Base-by-base conservation (phyloP, 805 yeast species). In the Kodamaea hsintzibuensis region DNA sequence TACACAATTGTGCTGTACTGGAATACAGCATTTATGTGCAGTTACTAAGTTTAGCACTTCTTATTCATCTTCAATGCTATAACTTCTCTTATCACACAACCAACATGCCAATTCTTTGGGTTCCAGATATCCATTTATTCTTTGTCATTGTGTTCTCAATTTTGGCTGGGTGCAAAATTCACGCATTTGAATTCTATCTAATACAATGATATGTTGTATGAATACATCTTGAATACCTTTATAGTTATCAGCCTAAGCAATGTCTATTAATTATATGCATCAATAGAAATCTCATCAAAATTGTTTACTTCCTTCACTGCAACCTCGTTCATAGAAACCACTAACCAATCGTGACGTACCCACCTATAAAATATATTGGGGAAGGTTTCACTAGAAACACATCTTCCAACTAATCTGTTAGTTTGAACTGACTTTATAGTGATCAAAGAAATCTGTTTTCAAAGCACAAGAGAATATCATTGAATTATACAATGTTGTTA, bases 281-380 rank as follows among this genome's bases (percentile, higher is more conserved):
- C 35, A 30, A 8, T 10, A 22, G 25, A 22, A 22, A 6, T 30
- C 4, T 10, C 10, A 8, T 5, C 35, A 30, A 8, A 2, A 5
- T 30, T 8, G 8, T 30, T 5, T 30, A 3, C 35, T 16, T 16
- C 44, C 25, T 22, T 16, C n/a, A 9, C 44, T 6, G 10, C 47
- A 12, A 38, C 14, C 22, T 38, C 14, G n/a, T n/a, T n/a, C n/a
- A n/a, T n/a, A n/a, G n/a, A n/a, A n/a, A n/a, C n/a, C n/a, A n/a
- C n/a, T 13, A 47, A 42, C 39, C 54, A 56, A 7, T 79, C 84
- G 1, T 88, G 85, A 69, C 85, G 61, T 81, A 88, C 13, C 82
- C 86, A 2, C 78, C 81, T 88, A 83, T 64, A 82, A 82, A 55
- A 79, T 88, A 7, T 89, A 89, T 60, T n/a, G n/a, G 95, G 96